A percentile compares a stretch with the other conserved stretches of the same genome.
Conservation (phyloP, 345 rosid species). For the Aethionema arabicum region DNA sequence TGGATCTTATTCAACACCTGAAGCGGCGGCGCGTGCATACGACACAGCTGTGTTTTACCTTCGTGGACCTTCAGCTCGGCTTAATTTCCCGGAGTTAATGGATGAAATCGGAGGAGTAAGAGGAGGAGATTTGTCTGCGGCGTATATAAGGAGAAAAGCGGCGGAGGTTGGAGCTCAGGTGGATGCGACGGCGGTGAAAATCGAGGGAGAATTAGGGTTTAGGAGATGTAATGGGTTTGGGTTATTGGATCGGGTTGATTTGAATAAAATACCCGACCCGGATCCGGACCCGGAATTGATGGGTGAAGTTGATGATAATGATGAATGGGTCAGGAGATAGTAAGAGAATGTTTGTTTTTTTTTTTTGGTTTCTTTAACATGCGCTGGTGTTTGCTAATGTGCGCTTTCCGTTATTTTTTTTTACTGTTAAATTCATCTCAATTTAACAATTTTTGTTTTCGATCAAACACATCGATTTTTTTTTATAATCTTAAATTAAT, state of each 20-base stretch:
- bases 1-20: constrained; percentile 88
- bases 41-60: constrained; percentile 90
- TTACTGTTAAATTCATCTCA: too few species aligned
- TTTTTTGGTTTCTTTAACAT: constrained; percentile 18
- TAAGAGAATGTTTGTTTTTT: constrained; percentile 12
- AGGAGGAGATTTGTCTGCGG: constrained; percentile 68
- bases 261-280: constrained; percentile 94
- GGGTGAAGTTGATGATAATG: constrained; percentile 44
- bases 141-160: constrained; percentile 82
- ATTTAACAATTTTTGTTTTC: too few species aligned
- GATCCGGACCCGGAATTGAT: constrained; percentile 94
- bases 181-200: constrained; percentile 51
- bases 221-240: constrained; percentile 43
- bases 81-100: constrained; percentile 83
- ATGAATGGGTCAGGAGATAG: constrained; percentile 40
- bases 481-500: too few species aligned
- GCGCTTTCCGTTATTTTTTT: neutral
- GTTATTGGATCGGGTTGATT: constrained; percentile 61
- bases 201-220: constrained; percentile 21
- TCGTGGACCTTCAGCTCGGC: constrained; percentile 88
- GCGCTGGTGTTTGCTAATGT: constrained; percentile 21
- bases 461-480: too few species aligned
- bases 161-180: constrained; percentile 92
- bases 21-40: constrained; percentile 97
- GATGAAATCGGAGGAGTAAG: constrained; percentile 23